Evolutionary conservation across 345 rosid species (phyloP), one percentile per base, ranked within the genome.

Genomic region (Sapria himalayana): DNA sequence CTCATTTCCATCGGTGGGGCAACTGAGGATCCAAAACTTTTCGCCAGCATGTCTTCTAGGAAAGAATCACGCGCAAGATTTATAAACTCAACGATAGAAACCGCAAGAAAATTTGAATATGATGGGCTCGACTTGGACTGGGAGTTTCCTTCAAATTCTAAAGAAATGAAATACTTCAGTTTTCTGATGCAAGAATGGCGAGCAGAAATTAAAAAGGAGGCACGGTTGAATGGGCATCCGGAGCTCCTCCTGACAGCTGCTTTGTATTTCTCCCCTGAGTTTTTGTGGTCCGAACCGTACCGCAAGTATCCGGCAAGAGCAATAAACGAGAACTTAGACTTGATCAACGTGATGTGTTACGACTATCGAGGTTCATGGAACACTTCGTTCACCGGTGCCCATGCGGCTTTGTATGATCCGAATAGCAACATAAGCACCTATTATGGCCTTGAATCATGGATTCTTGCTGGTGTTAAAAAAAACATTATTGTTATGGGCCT

Each of bases 41-140:
- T 58, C 15, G 55, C 70, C 9, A 22, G 46, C 41, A 49, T 71
- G 36, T 75, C 53, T 5, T 69, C 79, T 0, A 11, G 43, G 1
- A n/a, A 22, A 0, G n/a, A 22, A 7, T 56, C 64, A 7, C 70
- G 79, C 1, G 17, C 19, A 13, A n/a, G 32, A 41, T 33, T 71
- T 75, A 59, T 71, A 48, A 14, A 46, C 3, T 71, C 84, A 0
- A 51, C 79, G 0, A 16, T 69, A 4, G 55, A 66, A 36, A 46
- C 58, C 0, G 84, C 76, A 1, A 46, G 84, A 25, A 37, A 37
- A 20, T 61, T 31, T 16, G 73, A 60, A 15, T 71, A 63, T 23
- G 72, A 69, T 35, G 84, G 84, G 45, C 53, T 71, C 33, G 79
- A 75, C 51, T 54, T 75, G 17, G 79, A 69, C 24, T 75, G 79